A percentile compares a stretch with the other conserved stretches of the same genome.
Conservation (phyloP, 305 asterid species). For the Withania somnifera region DNA sequence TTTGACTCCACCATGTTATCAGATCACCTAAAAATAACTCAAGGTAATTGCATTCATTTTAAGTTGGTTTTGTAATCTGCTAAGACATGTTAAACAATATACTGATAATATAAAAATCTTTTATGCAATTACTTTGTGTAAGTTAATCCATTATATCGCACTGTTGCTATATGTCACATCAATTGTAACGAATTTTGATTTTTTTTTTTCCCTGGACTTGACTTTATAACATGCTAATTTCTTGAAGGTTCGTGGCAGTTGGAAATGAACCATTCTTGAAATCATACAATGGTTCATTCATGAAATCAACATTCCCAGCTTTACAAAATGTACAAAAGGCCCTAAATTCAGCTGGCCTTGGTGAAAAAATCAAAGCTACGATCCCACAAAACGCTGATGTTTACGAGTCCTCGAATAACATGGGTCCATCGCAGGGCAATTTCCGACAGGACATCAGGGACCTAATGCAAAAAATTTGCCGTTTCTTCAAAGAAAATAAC, state of each 20-base stretch:
- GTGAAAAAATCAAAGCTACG: conserved; percentile 50
- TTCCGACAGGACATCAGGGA: conserved; percentile 49
- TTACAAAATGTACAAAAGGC: conserved; percentile 55
- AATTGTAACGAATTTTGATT: not conserved
- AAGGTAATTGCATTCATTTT: too few species aligned
- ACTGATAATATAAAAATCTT: not conserved
- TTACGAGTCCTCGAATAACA: conserved; percentile 33
- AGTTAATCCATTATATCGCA: not conserved
- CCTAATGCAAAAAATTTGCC: conserved; percentile 39
- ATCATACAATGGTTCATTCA: conserved; percentile 44
- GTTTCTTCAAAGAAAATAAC: conserved; percentile 29
- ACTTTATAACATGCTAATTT: not conserved
- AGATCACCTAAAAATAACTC: not conserved
- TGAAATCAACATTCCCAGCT: conserved; percentile 38
- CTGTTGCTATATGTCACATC: too few species aligned
- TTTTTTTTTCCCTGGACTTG: not conserved
- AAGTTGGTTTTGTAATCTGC: not conserved
- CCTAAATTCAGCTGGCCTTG: conserved; percentile 38
- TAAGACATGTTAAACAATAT: not conserved
- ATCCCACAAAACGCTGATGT: conserved; percentile 77
- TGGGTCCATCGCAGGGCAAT: conserved; percentile 47
- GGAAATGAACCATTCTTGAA: conserved; percentile 67
- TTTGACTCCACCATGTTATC: too few species aligned
- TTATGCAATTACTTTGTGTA: not conserved
- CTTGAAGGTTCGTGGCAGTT: conserved; percentile 43